Percentiles rank a stretch among this genome's conserved stretches.
Evolutionary conservation across 148 eudicot genomes (phyloP).

Genomic region (Agrostemma githago): DNA sequence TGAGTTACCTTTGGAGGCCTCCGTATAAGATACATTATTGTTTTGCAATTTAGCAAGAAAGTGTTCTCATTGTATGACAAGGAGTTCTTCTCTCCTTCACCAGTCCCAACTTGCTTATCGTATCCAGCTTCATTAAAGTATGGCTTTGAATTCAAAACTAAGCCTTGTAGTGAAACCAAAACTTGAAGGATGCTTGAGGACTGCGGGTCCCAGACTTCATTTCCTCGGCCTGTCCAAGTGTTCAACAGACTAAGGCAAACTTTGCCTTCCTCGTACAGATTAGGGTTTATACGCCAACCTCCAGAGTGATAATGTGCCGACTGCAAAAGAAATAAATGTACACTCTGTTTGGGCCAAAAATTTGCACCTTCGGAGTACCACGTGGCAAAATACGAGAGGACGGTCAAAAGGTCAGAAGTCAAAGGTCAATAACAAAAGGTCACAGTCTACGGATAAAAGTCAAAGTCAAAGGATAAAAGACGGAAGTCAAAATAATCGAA

Average conservation of each 20-base stretch:
- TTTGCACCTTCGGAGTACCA: too few species aligned
- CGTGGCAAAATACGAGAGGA: too few species aligned
- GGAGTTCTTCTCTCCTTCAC: conserved; percentile 98
- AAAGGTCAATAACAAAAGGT: too few species aligned
- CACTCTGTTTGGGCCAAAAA: too few species aligned
- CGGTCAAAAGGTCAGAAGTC: too few species aligned
- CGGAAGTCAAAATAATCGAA: too few species aligned
- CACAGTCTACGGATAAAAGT: too few species aligned
- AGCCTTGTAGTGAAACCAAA: conserved; percentile 92
- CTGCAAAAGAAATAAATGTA: conserved; percentile 35
- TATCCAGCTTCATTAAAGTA: conserved; percentile 99
- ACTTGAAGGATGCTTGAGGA: conserved; percentile 99
- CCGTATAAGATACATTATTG: conserved; percentile 86
- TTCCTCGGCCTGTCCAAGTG: conserved; percentile 97
- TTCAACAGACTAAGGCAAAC: conserved; percentile 95
- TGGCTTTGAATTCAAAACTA: conserved; percentile 92
- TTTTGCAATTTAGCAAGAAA: conserved; percentile 89
- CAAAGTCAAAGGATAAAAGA: too few species aligned
- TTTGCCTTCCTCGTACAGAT: conserved; percentile 94
- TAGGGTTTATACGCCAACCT: conserved; percentile 96
- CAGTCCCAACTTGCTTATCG: conserved; percentile 91
- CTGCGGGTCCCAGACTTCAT: conserved; percentile 95
- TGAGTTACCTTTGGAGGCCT: conserved; percentile 83
- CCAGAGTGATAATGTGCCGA: conserved; percentile 96
- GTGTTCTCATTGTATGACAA: conserved; percentile 94